These are phyloP conservation scores for Lentinula raphanica DNA, from an alignment of 768 basidiomycete genomes.

Conservation along the genomic window DNA sequence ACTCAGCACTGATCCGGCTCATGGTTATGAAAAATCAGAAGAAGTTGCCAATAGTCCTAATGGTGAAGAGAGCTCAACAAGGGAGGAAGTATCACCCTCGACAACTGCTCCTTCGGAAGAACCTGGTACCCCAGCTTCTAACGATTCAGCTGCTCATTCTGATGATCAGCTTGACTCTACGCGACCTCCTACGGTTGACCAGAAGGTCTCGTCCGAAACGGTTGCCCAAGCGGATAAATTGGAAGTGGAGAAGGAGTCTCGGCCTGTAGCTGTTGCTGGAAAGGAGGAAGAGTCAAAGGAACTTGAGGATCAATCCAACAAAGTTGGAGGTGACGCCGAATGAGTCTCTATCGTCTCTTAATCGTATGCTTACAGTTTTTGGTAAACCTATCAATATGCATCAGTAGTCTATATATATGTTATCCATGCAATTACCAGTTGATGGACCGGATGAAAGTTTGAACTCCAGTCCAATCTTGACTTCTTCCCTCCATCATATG, in stretches of 20 bases:
- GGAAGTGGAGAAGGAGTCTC: background rate
- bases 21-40: conserved; percentile 22
- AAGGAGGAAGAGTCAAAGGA: background rate
- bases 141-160: background rate
- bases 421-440: background rate
- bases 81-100: background rate
- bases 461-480: too few relatives aligned
- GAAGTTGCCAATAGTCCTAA: background rate
- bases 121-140: background rate
- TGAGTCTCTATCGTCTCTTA: background rate
- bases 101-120: background rate
- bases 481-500: background rate
- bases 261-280: background rate
- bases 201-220: background rate
- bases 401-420: background rate
- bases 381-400: background rate
- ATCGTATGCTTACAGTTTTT: background rate
- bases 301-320: background rate
- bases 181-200: background rate
- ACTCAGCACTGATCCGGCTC: conserved; percentile 42
- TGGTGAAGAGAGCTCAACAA: background rate
- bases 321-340: background rate
- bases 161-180: background rate
- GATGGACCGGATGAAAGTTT: too few relatives aligned
- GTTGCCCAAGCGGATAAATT: background rate